Evolutionary conservation across 2,329 filamentous ascomycete genomes (phyloP).

Genomic region (Colletotrichum siamense): DNA sequence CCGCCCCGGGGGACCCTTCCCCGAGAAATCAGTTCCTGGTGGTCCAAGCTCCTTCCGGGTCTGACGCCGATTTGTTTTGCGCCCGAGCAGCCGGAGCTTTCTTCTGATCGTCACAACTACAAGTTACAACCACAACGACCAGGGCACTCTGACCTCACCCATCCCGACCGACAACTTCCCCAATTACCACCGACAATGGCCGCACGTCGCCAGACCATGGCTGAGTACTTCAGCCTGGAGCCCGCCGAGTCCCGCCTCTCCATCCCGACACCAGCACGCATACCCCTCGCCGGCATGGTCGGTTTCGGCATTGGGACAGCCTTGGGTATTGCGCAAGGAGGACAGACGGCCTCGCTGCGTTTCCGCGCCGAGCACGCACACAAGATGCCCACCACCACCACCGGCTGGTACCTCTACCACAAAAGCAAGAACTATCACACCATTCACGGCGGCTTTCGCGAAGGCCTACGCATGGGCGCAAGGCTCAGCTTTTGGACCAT

Average conservation of each 20-base stretch:
- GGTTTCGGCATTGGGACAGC: slow-evolving; percentile 73
- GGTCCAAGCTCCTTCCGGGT: slow-evolving; percentile 7
- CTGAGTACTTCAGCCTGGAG: slow-evolving; percentile 32
- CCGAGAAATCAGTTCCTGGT: background rate
- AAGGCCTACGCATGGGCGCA: slow-evolving; percentile 77
- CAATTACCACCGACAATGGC: background rate
- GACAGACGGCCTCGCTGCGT: slow-evolving; percentile 75
- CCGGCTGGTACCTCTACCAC: slow-evolving; percentile 98
- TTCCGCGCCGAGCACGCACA: slow-evolving; percentile 98
- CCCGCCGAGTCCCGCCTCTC: slow-evolving; percentile 55
- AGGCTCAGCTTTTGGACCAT: slow-evolving; percentile 76
- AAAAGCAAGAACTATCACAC: slow-evolving; percentile 96
- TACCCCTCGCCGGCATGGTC: slow-evolving; percentile 67
- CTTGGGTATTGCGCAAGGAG: slow-evolving; percentile 76
- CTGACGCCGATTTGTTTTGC: background rate
- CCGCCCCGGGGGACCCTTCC: background rate
- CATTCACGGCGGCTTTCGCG: slow-evolving; percentile 76
- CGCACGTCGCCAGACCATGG: background rate
- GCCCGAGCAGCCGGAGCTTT: background rate
- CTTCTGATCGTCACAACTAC: background rate
- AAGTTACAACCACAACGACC: background rate
- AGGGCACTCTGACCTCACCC: fast-evolving
- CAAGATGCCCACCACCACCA: slow-evolving; percentile 80
- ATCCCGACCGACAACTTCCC: background rate
- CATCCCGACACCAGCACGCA: slow-evolving; percentile 68